These are phyloP conservation scores for Saccharomycopsis oosterbeekiorum DNA, from an alignment of 805 yeast genomes.

Conservation along the genomic window DNA sequence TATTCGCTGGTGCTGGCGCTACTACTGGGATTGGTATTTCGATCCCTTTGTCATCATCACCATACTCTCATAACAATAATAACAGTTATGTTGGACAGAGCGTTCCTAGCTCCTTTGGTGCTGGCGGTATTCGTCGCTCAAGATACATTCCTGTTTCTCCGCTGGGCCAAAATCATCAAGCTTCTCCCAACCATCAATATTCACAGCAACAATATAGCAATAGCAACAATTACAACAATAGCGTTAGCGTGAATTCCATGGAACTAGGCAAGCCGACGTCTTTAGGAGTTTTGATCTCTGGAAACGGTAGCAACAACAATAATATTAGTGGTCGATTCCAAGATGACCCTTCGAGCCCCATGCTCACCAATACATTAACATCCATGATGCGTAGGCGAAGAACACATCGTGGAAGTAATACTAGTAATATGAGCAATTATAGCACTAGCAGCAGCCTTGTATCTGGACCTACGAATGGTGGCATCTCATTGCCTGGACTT, in stretches of 20 bases:
- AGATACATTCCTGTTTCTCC: background rate
- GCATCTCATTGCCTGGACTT: slow-evolving; percentile 9
- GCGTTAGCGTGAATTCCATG: background rate
- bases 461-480: slow-evolving; percentile 1
- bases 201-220: background rate
- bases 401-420: background rate
- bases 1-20: background rate
- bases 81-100: background rate
- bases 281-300: background rate
- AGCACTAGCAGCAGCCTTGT: background rate
- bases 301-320: background rate
- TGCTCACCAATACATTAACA: background rate
- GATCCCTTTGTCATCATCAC: background rate
- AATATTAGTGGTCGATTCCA: background rate
- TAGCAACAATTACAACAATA: background rate
- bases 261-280: background rate
- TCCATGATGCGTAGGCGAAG: background rate
- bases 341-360: background rate
- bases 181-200: background rate
- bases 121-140: background rate
- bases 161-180: background rate
- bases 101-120: background rate
- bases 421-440: background rate
- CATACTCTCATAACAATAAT: background rate
- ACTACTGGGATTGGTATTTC: background rate